phyloP scores from a whole-genome alignment of 1,139 yeast species.

The Zygosaccharomyces sapae region DNA sequence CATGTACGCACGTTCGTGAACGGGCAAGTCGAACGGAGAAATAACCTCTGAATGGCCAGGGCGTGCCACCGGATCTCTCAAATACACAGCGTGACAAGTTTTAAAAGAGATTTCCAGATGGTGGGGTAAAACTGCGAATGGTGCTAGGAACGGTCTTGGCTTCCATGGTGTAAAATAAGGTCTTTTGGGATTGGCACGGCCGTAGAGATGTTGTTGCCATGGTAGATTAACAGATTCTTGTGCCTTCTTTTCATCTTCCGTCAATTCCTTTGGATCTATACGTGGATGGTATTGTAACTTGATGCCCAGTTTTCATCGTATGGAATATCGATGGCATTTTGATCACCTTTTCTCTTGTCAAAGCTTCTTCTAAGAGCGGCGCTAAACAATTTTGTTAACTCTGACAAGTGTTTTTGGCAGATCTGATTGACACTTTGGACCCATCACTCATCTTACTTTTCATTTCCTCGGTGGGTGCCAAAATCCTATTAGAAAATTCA shows the following conservation, averaged over 20 bases:
- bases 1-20: constrained; percentile 94
- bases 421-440: constrained; percentile 24
- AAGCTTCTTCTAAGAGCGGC: constrained; percentile 31
- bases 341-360: constrained; percentile 27
- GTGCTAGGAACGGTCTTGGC: constrained; percentile 89
- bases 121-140: constrained; percentile 89
- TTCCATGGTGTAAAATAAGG: constrained; percentile 95
- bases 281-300: constrained; percentile 47
- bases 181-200: constrained; percentile 71
- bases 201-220: constrained; percentile 72
- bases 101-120: constrained; percentile 86
- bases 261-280: constrained; percentile 50
- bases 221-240: constrained; percentile 49
- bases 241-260: constrained; percentile 53
- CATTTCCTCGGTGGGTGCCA: constrained; percentile 25
- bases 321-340: constrained; percentile 36
- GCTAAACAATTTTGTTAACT: constrained; percentile 26
- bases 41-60: constrained; percentile 97
- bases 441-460: constrained; percentile 30
- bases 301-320: constrained; percentile 57
- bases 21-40: constrained; percentile 76
- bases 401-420: constrained; percentile 26
- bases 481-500: constrained; percentile 17
- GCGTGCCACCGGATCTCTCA: constrained; percentile 95
- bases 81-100: constrained; percentile 91